These are phyloP conservation scores for Coffea canephora DNA, from an alignment of 257 asterid genomes.

Conservation along the genomic window DNA sequence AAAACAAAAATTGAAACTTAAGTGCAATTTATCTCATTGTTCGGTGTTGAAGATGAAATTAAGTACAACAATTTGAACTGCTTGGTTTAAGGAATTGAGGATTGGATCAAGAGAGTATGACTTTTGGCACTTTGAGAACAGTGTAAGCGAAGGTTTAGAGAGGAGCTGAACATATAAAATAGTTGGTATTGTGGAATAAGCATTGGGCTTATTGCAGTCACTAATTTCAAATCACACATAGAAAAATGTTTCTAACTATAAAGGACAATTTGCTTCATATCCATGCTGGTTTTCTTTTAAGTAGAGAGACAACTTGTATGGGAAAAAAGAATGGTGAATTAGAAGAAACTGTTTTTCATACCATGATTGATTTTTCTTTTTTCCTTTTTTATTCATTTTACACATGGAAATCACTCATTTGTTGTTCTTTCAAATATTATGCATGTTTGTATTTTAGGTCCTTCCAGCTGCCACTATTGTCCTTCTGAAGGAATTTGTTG, in stretches of 20 bases:
- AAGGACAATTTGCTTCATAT: neutral
- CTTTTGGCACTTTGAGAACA: neutral
- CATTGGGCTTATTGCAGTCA: neutral
- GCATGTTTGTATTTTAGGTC: conserved; percentile 33
- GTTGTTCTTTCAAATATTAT: neutral
- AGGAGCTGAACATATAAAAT: neutral
- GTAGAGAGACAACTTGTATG: neutral
- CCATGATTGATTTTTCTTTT: neutral
- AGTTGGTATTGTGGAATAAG: neutral
- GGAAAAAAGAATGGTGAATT: neutral
- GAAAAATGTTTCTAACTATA: too few relatives aligned
- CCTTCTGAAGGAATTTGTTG: conserved; percentile 53
- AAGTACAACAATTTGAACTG: neutral
- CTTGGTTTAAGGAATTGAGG: neutral
- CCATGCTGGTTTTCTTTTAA: neutral
- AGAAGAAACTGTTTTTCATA: neutral
- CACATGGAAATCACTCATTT: neutral
- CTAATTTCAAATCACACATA: too few relatives aligned
- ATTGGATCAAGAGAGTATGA: neutral
- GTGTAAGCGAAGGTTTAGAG: neutral
- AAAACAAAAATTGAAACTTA: neutral
- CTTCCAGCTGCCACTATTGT: conserved; percentile 45
- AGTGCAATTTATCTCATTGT: neutral
- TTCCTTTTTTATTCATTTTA: neutral
- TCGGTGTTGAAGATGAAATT: neutral